Base-by-base conservation (phyloP, 2,329 filamentous ascomycete species). In the Fusarium sp. region DNA sequence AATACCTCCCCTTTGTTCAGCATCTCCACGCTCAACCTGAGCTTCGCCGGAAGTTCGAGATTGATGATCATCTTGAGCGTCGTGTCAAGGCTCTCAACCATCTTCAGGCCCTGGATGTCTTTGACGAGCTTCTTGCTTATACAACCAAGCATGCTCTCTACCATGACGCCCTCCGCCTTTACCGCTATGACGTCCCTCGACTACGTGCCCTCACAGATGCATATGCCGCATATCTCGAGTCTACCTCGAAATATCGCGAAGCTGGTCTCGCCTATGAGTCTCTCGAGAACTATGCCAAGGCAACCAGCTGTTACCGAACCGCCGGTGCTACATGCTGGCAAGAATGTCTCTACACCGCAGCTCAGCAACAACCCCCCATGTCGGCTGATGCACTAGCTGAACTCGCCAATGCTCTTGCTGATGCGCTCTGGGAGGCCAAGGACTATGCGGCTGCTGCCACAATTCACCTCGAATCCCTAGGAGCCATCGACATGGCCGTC, bases 1-100 rank as follows among this genome's bases (percentile, higher is more conserved):
- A 99, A 82, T 99, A 99, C 77, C 89, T 98, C 9, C 96, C 96
- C 5, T 98, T 98, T 80, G 90, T 99, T 60, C 95, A 98, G 79
- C 92, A 92, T 38, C 88, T 99, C 3, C 94, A 98, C 80, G 88
- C 92, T 70, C 88, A 97, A 76, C 84, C 93, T 0, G 87, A 90
- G 13, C 82, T 93, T 13, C 91, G 94, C 22, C 91, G 94, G 50
- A 89, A 91, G 62, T 98, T 95, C 76, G 90, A 91, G 47, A 97
- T 99, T 62, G 96, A 99, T 80, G 93, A 98, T 78, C 92, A 98
- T 79, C 90, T 99, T 5, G 89, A 89, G 37, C 92, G 94, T 16
- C 89, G 91, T 56, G 82, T 86, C 47, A 98, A 97, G 84, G 96
- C 96, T 0, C 86, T 98, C 5, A 83, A 82, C 2, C 93, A 96